Evolutionary conservation across 148 eudicot species (phyloP), one percentile per base, ranked within the genome.

Genomic region (Rhododendron henanense): DNA sequence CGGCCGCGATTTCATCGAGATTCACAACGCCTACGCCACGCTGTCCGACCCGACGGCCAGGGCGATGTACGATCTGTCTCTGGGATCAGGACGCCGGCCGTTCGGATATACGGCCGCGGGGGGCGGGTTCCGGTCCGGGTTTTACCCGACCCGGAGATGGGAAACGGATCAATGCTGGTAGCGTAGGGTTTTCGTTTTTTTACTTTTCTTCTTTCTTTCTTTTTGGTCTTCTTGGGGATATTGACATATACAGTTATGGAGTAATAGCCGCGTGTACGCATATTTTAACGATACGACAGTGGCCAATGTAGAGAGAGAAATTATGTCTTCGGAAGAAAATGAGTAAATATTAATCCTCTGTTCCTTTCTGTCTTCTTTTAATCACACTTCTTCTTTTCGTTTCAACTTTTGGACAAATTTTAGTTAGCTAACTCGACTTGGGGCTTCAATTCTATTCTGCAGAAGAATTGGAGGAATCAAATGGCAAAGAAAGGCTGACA

Each of bases 101-200:
- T 69, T 71, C 25, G 53, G 71, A 6, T 84, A 81, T 50, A 57
- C 57, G 19, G 53, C 53, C 14, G 53, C 53, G 3, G 53, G 53
- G 57, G 23, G 7, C 19, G 61, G 61, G 61, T 55, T 78, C 15
- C 83, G 88, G 69, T 59, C 82, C 28, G 90, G 91, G 86, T 93
- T 86, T 86, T 87, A 93, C 45, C 81, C 87, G 21, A 78, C 90
- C 63, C 91, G 96, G 14, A 73, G 91, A 48, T 94, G 96, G 96
- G 96, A 94, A 79, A 94, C 96, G 51, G 96, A 94, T 79, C 96
- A 94, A 86, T 94, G 96, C 79, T 94, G 96, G 94, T 94, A 89
- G 50, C 50, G 10, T 47, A 45, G 2, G 10, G 16, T 13, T 13
- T 81, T 39, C 57, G 25, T 59, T 59, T 21, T 5, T 51, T 6